Conservation (phyloP, 306 rosid species). For the Fagus crenata region DNA sequence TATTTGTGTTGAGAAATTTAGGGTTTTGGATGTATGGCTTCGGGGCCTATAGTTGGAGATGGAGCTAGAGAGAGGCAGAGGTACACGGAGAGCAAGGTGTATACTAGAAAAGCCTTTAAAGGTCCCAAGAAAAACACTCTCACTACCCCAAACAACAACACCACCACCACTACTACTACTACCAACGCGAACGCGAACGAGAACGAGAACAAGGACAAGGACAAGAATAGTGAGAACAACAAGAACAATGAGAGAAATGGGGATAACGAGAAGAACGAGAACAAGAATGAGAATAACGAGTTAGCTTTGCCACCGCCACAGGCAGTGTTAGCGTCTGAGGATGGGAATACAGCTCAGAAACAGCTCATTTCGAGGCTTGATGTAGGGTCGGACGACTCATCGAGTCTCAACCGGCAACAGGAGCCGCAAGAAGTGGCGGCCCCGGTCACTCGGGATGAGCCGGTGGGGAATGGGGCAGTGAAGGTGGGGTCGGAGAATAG, state of each 20-base stretch:
- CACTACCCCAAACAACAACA: not conserved
- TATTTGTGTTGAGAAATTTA: conserved; percentile 30
- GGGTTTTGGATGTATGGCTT: conserved; percentile 97
- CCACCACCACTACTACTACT: not conserved
- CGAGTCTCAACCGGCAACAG: conserved; percentile 39
- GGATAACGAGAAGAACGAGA: conserved; percentile 17
- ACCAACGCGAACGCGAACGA: conserved; percentile 1
- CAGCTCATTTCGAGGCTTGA: conserved; percentile 33
- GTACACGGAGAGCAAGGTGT: conserved; percentile 59
- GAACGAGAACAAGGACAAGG: not conserved
- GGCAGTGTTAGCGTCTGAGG: conserved; percentile 24
- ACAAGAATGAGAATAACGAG: conserved; percentile 16
- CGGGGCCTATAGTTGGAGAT: conserved; percentile 70
- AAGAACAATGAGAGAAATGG: conserved; percentile 14
- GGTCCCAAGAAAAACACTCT: conserved; percentile 45
- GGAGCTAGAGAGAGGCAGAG: conserved; percentile 64
- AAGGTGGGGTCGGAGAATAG: conserved; percentile 37
- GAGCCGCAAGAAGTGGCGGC: conserved; percentile 35
- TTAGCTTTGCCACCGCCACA: conserved; percentile 26
- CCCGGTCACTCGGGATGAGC: conserved; percentile 33
- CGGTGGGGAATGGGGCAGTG: conserved; percentile 45
- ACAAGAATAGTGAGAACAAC: not conserved
- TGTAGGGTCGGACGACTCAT: conserved; percentile 49
- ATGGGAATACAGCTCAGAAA: conserved; percentile 40
- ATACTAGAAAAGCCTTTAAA: conserved; percentile 64